Percentiles rank a stretch among this genome's conserved stretches.
Evolutionary conservation across 371 early-diverging fungal genomes (phyloP).

Genomic region (Mucor indicus): DNA sequence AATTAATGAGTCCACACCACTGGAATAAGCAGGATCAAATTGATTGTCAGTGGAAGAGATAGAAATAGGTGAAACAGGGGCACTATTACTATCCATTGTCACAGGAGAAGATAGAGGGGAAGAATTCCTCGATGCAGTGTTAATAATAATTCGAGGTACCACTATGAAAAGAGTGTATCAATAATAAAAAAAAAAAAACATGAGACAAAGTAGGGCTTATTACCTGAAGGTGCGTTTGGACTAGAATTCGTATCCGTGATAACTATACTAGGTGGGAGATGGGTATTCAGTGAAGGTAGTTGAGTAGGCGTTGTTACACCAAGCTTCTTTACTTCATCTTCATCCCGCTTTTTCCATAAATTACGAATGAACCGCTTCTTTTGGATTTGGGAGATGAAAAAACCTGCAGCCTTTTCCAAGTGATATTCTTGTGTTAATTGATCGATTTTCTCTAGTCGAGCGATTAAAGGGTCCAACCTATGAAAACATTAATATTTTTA

Average conservation of each 20-base stretch:
- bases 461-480: slow-evolving; percentile 39
- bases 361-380: slow-evolving; percentile 36
- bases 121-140: slow-evolving; percentile 17
- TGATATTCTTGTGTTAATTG: slow-evolving; percentile 40
- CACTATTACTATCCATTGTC: slow-evolving; percentile 5
- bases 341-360: slow-evolving; percentile 44
- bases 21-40: slow-evolving; percentile 4
- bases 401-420: slow-evolving; percentile 42
- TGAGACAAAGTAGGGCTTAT: no score
- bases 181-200: no score
- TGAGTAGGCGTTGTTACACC: slow-evolving; percentile 16
- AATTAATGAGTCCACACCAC: slow-evolving; percentile 16
- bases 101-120: slow-evolving; percentile 9
- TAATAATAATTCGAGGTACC: slow-evolving; percentile 41
- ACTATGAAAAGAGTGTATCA: background rate
- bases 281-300: background rate
- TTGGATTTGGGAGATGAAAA: slow-evolving; percentile 38
- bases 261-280: no score
- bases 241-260: no score
- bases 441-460: slow-evolving; percentile 40
- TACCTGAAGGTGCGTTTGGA: no score
- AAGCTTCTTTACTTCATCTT: slow-evolving; percentile 36
- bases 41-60: slow-evolving; percentile 21
- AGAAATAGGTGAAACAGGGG: slow-evolving; percentile 33
- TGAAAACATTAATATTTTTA: background rate